Percentiles rank a stretch among this genome's conserved stretches.
Conservation (phyloP, 805 yeast species). For the Metschnikowia lunata region DNA sequence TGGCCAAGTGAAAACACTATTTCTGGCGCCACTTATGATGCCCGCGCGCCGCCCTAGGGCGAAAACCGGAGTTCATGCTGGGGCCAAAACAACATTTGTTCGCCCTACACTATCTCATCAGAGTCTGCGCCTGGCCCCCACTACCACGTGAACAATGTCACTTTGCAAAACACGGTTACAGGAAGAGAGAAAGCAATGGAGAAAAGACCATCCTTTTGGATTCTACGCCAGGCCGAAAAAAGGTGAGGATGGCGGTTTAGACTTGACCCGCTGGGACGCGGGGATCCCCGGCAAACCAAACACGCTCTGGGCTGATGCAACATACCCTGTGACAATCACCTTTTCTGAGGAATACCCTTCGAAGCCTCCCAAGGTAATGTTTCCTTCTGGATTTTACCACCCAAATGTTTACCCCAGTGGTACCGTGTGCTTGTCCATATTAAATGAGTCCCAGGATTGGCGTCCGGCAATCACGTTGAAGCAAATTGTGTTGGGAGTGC, state of each 20-base stretch:
- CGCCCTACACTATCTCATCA: background rate
- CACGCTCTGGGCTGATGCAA: constrained; percentile 89
- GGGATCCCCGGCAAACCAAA: constrained; percentile 92
- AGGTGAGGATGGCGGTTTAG: constrained; percentile 75
- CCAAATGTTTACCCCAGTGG: constrained; percentile 98
- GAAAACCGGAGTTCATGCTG: background rate
- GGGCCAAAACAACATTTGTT: background rate
- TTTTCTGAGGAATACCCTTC: constrained; percentile 94
- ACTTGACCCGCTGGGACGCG: constrained; percentile 84
- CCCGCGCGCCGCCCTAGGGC: constrained; percentile 1
- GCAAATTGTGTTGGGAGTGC: constrained; percentile 87
- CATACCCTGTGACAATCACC: constrained; percentile 72
- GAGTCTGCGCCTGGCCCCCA: background rate
- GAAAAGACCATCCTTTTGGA: constrained; percentile 97
- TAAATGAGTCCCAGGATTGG: constrained; percentile 97
- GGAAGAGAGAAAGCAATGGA: constrained; percentile 96
- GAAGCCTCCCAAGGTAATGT: constrained; percentile 91
- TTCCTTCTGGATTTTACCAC: constrained; percentile 88
- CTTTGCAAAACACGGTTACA: constrained; percentile 80
- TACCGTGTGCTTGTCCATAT: constrained; percentile 85
- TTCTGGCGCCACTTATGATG: constrained; percentile 3
- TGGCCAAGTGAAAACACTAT: too few relatives aligned
- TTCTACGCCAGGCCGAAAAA: constrained; percentile 89
- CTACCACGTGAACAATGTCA: constrained; percentile 28
- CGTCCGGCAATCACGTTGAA: constrained; percentile 92